Evolutionary conservation across 139 green algal genomes (phyloP).

Genomic region (Zygnema cylindricum): DNA sequence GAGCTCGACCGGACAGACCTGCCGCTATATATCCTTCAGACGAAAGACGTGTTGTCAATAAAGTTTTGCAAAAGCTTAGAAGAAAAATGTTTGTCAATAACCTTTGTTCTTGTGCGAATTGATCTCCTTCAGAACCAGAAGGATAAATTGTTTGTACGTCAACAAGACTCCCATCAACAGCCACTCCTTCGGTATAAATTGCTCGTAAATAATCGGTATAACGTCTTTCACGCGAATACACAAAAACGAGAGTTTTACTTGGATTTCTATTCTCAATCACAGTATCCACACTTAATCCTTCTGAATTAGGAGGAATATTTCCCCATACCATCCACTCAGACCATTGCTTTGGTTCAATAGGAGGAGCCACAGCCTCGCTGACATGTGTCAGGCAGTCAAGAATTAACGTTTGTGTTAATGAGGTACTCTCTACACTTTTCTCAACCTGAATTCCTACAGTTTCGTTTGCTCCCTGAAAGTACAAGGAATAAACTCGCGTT

Average conservation of each 20-base stretch:
- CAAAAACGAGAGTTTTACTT: neutral
- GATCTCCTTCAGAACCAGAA: neutral
- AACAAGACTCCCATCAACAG: conserved; percentile 25
- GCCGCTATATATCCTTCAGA: conserved; percentile 47
- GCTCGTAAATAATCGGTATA: neutral
- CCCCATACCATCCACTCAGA: neutral
- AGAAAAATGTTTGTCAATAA: conserved; percentile 40
- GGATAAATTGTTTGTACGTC: conserved; percentile 2
- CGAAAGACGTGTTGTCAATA: conserved; percentile 28
- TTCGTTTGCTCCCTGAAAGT: neutral
- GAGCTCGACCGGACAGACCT: neutral
- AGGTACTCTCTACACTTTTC: neutral
- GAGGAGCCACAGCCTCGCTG: neutral
- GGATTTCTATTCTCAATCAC: neutral
- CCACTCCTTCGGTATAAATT: neutral
- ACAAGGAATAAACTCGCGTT: neutral
- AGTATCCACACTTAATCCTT: neutral
- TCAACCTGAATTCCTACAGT: conserved; percentile 1
- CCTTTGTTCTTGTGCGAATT: neutral
- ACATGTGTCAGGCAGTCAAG: conserved; percentile 17
- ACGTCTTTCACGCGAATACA: conserved; percentile 8
- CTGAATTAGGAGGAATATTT: neutral
- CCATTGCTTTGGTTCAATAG: neutral
- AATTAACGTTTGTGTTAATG: neutral
- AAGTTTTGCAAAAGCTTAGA: conserved; percentile 28